Conservation (phyloP, 805 yeast genomes). For the Peterozyma toletana region DNA sequence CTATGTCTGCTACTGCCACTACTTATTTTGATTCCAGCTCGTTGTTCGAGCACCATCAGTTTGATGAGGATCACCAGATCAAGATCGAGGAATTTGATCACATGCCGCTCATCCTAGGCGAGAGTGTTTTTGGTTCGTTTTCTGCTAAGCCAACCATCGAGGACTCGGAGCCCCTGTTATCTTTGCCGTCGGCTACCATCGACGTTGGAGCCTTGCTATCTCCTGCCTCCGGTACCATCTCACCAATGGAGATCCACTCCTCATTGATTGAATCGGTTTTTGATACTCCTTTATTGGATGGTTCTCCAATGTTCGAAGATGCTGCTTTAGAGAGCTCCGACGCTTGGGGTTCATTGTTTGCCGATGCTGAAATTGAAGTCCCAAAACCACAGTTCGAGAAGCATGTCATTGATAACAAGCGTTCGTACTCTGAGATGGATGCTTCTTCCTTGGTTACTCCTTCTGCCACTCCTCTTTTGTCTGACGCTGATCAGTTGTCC, state of each 20-base stretch:
- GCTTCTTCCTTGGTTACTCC: conserved; percentile 10
- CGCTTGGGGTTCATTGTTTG: conserved; percentile 61
- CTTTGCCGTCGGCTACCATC: background rate
- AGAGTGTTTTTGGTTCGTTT: conserved; percentile 21
- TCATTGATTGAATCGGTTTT: conserved; percentile 47
- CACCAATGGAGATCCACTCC: conserved; percentile 48
- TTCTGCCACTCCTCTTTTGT: conserved; percentile 27
- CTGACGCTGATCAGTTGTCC: conserved; percentile 7
- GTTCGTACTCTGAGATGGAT: conserved; percentile 16
- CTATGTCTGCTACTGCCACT: conserved; percentile 3
- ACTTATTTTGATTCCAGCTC: conserved; percentile 1
- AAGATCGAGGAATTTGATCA: background rate
- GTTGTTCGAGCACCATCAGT: conserved; percentile 5
- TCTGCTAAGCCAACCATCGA: background rate
- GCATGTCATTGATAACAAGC: conserved; percentile 9
- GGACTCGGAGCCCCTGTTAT: background rate
- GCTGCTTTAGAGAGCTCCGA: conserved; percentile 31
- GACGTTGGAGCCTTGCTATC: background rate
- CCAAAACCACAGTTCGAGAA: conserved; percentile 8
- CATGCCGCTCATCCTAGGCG: conserved; percentile 22
- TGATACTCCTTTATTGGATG: conserved; percentile 25
- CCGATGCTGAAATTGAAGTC: conserved; percentile 25
- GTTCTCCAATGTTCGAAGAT: conserved; percentile 60
- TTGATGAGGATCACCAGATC: conserved; percentile 6
- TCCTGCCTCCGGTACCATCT: conserved; percentile 17